These are phyloP conservation scores for Styphnolobium japonicum DNA, from an alignment of 306 rosid species.

Conservation along the genomic window DNA sequence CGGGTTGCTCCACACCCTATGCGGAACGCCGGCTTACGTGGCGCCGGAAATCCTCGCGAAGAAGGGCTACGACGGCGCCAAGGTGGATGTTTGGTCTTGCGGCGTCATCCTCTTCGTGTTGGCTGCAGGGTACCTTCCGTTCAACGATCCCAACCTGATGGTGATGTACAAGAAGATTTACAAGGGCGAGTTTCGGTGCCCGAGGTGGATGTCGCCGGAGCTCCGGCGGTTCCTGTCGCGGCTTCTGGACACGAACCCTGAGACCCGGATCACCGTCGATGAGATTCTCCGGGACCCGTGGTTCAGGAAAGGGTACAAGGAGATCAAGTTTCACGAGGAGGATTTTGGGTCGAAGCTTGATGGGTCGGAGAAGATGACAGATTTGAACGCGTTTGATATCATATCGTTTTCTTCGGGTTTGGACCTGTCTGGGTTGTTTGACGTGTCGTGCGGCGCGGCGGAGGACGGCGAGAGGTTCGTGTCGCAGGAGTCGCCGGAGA, in stretches of 20 bases:
- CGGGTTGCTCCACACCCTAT: conserved; percentile 68
- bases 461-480: conserved; percentile 42
- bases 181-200: conserved; percentile 65
- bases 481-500: conserved; percentile 36
- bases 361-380: conserved; percentile 20
- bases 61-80: conserved; percentile 76
- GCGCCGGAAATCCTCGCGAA: conserved; percentile 78
- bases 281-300: conserved; percentile 57
- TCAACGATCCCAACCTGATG: conserved; percentile 75
- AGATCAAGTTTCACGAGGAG: conserved; percentile 37
- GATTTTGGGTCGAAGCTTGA: conserved; percentile 14
- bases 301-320: conserved; percentile 55
- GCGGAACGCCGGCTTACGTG: conserved; percentile 87
- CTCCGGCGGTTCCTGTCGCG: conserved; percentile 47
- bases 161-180: conserved; percentile 68
- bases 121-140: conserved; percentile 70
- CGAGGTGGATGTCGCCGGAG: conserved; percentile 63
- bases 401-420: conserved; percentile 61
- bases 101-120: conserved; percentile 63
- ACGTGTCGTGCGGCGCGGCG: neutral
- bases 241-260: conserved; percentile 59
- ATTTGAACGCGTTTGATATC: conserved; percentile 68
- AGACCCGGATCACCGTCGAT: conserved; percentile 55
- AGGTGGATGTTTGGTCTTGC: conserved; percentile 71
- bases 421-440: conserved; percentile 58